Evolutionary conservation across 2,329 filamentous ascomycete genomes (phyloP).

Genomic region (Passalora sequoiae): DNA sequence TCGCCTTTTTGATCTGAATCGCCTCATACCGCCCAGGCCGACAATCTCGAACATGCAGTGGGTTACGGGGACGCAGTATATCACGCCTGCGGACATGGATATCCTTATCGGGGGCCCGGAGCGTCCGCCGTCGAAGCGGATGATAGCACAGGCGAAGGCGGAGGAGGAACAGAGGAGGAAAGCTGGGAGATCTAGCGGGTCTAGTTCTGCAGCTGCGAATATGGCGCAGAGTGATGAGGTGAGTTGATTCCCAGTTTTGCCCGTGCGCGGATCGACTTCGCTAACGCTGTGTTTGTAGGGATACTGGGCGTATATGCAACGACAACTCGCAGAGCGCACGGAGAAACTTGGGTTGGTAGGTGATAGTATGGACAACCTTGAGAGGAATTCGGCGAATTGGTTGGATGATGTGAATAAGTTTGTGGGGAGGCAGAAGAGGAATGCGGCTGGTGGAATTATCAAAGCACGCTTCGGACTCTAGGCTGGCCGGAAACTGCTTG

Average conservation of each 20-base stretch:
- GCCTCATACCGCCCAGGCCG: slow-evolving; percentile 69
- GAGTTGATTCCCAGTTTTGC: too few species aligned
- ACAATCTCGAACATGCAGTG: slow-evolving; percentile 95
- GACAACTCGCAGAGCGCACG: slow-evolving; percentile 84
- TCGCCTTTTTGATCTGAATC: slow-evolving; percentile 70
- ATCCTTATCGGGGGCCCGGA: slow-evolving; percentile 83
- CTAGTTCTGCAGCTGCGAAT: slow-evolving; percentile 26
- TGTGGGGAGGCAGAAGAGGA: slow-evolving; percentile 80
- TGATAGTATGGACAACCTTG: slow-evolving; percentile 77
- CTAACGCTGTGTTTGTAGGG: too few species aligned
- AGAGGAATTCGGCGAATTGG: slow-evolving; percentile 76
- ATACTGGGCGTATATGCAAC: slow-evolving; percentile 72
- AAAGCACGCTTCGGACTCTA: slow-evolving; percentile 30
- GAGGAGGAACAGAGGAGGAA: slow-evolving; percentile 59
- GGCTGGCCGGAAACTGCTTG: not conserved
- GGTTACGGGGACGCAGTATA: slow-evolving; percentile 90
- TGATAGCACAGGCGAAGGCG: slow-evolving; percentile 71
- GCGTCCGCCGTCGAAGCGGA: slow-evolving; percentile 80
- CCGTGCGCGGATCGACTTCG: too few species aligned
- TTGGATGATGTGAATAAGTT: slow-evolving; percentile 84
- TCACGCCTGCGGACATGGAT: slow-evolving; percentile 83
- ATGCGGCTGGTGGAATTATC: slow-evolving; percentile 62
- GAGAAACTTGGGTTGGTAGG: slow-evolving; percentile 78
- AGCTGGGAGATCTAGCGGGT: slow-evolving; percentile 34
- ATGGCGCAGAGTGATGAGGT: slow-evolving; percentile 48